phyloP scores from a whole-genome alignment of 176 grass and related monocot genomes.

The Triticum urartu region DNA sequence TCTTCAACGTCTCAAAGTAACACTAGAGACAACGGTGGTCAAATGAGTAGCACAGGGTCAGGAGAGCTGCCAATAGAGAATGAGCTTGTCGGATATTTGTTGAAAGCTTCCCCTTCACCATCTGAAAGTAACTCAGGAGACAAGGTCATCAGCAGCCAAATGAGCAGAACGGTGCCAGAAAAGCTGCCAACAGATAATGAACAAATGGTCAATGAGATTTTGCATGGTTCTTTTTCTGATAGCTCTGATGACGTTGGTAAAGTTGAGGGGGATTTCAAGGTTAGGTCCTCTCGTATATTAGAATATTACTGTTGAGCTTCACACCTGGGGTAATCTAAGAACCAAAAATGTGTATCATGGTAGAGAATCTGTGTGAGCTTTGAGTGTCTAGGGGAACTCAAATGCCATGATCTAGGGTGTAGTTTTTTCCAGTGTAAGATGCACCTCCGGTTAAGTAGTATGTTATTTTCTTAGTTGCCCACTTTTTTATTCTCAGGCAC shows the following conservation, averaged over 20 bases:
- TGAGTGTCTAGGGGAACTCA: slow-evolving; percentile 8
- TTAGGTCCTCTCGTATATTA: slow-evolving; percentile 23
- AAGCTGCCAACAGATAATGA: slow-evolving; percentile 78
- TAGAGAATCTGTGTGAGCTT: not conserved
- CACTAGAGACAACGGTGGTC: not conserved
- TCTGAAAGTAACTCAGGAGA: slow-evolving; percentile 30
- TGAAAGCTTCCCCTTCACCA: slow-evolving; percentile 23
- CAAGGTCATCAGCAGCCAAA: not conserved
- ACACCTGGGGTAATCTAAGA: slow-evolving; percentile 12
- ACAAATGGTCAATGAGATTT: slow-evolving; percentile 91
- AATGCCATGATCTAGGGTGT: not conserved
- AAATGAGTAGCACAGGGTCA: not conserved
- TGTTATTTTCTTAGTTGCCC: not conserved
- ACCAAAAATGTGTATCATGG: not conserved
- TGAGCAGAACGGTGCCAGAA: slow-evolving; percentile 12
- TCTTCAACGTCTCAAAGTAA: slow-evolving; percentile 22
- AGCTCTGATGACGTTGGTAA: slow-evolving; percentile 35
- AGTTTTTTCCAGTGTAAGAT: not conserved
- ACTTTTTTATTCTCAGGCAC: slow-evolving; percentile 41
- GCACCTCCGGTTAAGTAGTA: not conserved
- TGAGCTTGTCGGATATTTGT: slow-evolving; percentile 58
- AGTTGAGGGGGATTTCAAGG: slow-evolving; percentile 61
- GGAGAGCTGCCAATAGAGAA: slow-evolving; percentile 53
- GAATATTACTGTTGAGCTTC: not conserved
- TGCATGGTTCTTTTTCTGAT: slow-evolving; percentile 59